Base-by-base conservation (phyloP, 305 asterid genomes). In the Fraxinus paxiana region DNA sequence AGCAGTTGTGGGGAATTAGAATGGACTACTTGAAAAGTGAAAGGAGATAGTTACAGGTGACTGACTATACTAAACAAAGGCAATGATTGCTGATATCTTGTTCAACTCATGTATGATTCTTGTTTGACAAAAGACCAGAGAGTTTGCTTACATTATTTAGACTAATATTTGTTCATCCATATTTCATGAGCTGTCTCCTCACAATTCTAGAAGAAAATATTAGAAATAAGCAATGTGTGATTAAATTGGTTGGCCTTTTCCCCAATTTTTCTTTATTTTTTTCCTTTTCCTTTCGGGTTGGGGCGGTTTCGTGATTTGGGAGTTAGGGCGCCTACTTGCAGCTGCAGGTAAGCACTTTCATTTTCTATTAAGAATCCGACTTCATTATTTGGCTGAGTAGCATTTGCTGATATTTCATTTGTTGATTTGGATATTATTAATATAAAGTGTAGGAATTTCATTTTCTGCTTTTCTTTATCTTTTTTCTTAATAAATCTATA, bases 1-100 rank as follows among this genome's bases (percentile, higher is more conserved):
- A 96, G 90, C 98, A 92, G 89, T 74, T 96, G 73, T 96, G 99
- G 98, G 97, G 86, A 6, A 93, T 96, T 74, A 85, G 99, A 89
- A 90, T 89, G 93, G 98, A 93, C 80, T 90, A 89, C 83, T 73
- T 91, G 85, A 91, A 77, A 84, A 93, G 92, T 46, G 89, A 83
- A 80, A 85, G 81, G 75, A 81, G 73, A 6, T 82, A 73, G 76
- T 28, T 7, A 59, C 61, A 61, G 43, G 77, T 56, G 9, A 22
- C 70, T 51, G 12, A 35, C 28, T 75, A 41, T 75, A 7, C 30
- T n/a, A 13, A 41, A 18, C 81, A 41, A 37, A 18, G 59, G 30
- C 80, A 34, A 73, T 69, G 9, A 41, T 79, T 77, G 48, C 18
- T 20, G 24, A 26, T 81, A 76, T 33, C 73, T 12, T 51, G 10